These are phyloP conservation scores for Protomyces inundatus DNA, from an alignment of 1,139 yeast species.

Conservation along the genomic window DNA sequence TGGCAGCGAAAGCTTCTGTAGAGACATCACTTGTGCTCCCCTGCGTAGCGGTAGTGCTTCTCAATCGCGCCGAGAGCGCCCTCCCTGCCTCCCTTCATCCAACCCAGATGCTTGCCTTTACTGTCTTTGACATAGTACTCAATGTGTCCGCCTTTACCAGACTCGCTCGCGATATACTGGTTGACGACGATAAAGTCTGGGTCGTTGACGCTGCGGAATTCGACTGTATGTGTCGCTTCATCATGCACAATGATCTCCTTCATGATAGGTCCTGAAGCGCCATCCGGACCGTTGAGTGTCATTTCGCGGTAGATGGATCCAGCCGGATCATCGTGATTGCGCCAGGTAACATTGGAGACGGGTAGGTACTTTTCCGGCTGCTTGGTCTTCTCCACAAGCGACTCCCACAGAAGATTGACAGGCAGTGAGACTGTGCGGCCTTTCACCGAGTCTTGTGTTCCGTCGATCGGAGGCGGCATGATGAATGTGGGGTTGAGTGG, in stretches of 20 bases:
- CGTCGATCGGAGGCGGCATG: neutral
- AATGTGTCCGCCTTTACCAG: neutral
- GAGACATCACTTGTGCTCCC: neutral
- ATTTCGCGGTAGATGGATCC: slow-evolving; percentile 20
- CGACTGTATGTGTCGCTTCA: neutral
- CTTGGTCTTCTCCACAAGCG: slow-evolving; percentile 19
- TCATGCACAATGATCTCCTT: slow-evolving; percentile 4
- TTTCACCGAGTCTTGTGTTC: neutral
- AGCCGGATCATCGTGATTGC: neutral
- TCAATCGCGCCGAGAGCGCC: slow-evolving; percentile 14
- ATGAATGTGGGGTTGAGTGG: neutral
- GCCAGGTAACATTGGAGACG: slow-evolving; percentile 1
- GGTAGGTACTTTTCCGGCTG: slow-evolving; percentile 14
- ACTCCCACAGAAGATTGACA: slow-evolving; percentile 1
- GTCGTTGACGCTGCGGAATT: slow-evolving; percentile 11
- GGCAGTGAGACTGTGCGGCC: neutral
- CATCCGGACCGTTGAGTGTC: neutral
- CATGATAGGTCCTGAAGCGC: slow-evolving; percentile 3
- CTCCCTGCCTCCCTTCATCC: slow-evolving; percentile 16
- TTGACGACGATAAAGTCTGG: slow-evolving; percentile 11
- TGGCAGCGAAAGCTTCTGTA: too few relatives aligned
- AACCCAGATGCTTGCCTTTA: slow-evolving; percentile 11
- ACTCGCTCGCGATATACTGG: neutral
- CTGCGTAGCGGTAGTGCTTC: slow-evolving; percentile 12
- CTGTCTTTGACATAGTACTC: slow-evolving; percentile 18